Percentiles rank a stretch among this genome's conserved stretches.
phyloP scores from a whole-genome alignment of 495 filamentous ascomycete genomes.

The Parathielavia appendiculata region DNA sequence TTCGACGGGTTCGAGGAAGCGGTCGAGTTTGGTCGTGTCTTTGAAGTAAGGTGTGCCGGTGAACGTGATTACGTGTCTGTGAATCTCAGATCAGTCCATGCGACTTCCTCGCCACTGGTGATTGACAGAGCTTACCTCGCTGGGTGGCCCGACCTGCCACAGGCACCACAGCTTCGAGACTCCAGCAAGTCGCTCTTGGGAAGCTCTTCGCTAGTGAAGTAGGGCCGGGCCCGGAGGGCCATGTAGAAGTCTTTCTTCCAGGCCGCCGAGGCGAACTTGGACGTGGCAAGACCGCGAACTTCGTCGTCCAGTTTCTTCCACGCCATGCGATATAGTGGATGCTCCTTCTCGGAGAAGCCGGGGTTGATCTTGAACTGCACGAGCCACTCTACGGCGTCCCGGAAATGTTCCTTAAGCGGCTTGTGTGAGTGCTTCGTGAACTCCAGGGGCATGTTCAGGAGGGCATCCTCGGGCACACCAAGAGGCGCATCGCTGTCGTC shows the following conservation, averaged over 20 bases:
- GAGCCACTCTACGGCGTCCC: slow-evolving; percentile 75
- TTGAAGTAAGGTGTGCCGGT: slow-evolving; percentile 65
- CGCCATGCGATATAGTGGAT: slow-evolving; percentile 62
- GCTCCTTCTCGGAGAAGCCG: slow-evolving; percentile 52
- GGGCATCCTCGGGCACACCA: slow-evolving; percentile 51
- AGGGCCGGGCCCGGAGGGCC: slow-evolving; percentile 62
- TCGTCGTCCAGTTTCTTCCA: slow-evolving; percentile 73
- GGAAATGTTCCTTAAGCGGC: slow-evolving; percentile 71
- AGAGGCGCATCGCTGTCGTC: slow-evolving; percentile 61
- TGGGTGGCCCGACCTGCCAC: slow-evolving; percentile 63
- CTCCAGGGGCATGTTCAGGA: slow-evolving; percentile 58
- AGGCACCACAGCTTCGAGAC: slow-evolving; percentile 63
- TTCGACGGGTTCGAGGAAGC: slow-evolving; percentile 14
- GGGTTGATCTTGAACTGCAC: slow-evolving; percentile 69
- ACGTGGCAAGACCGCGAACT: slow-evolving; percentile 59
- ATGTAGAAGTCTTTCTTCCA: slow-evolving; percentile 66
- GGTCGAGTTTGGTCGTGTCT: slow-evolving; percentile 34
- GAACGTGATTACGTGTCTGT: slow-evolving; percentile 51
- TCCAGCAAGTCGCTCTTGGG: slow-evolving; percentile 28
- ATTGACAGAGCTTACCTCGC: slow-evolving; percentile 42
- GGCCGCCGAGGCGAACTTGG: slow-evolving; percentile 65
- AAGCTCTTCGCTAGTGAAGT: slow-evolving; percentile 27
- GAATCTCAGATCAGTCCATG: neutral
- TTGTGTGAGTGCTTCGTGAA: slow-evolving; percentile 63
- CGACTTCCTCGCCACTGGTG: neutral